Percentiles rank a stretch among this genome's conserved stretches.
phyloP scores from a whole-genome alignment of 768 basidiomycete species.

The Xerocomellus dryophilus region DNA sequence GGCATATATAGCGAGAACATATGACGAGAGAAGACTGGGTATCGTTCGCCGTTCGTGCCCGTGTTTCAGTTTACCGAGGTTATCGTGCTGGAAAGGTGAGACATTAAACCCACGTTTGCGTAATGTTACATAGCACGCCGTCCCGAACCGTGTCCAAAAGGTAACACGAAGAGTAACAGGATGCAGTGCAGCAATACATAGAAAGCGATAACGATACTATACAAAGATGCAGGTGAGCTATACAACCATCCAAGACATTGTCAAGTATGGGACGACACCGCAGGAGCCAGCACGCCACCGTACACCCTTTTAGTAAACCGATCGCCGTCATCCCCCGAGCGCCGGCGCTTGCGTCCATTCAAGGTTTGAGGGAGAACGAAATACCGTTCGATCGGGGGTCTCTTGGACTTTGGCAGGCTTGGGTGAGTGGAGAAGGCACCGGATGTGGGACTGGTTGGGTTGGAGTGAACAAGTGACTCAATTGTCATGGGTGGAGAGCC shows the following conservation, averaged over 20 bases:
- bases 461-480: slow-evolving; percentile 68
- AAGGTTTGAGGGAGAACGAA: slow-evolving; percentile 27
- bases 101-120: background rate
- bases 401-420: slow-evolving; percentile 20
- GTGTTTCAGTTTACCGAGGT: slow-evolving; percentile 12
- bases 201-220: slow-evolving; percentile 29
- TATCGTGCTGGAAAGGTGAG: slow-evolving; percentile 2
- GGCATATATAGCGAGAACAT: background rate
- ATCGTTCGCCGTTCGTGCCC: background rate
- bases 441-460: slow-evolving; percentile 55
- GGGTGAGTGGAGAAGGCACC: slow-evolving; percentile 23
- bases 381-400: slow-evolving; percentile 39
- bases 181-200: slow-evolving; percentile 1
- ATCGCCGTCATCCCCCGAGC: slow-evolving; percentile 26
- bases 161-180: background rate
- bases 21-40: background rate
- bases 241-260: background rate
- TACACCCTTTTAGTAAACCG: slow-evolving; percentile 24
- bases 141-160: background rate
- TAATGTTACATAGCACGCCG: background rate
- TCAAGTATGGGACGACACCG: slow-evolving; percentile 18
- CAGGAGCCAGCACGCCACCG: slow-evolving; percentile 8
- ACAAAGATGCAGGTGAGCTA: slow-evolving; percentile 17
- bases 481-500: slow-evolving; percentile 50
- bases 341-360: slow-evolving; percentile 27